Evolutionary conservation across 345 rosid genomes (phyloP).

Genomic region (Eutrema yunnanense): DNA sequence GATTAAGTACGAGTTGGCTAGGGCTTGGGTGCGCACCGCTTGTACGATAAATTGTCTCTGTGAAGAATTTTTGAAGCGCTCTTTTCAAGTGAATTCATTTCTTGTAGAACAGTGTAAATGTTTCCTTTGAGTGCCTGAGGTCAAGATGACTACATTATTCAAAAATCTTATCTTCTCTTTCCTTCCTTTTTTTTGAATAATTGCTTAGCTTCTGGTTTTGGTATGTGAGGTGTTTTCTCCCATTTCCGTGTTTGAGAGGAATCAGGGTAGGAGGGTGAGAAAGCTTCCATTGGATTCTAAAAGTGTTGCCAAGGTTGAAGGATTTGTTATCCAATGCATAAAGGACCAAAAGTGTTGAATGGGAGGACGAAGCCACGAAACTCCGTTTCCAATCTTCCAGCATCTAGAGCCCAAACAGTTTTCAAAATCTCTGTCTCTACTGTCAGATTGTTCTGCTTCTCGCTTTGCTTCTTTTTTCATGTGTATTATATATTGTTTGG

Average conservation of each 20-base stretch:
- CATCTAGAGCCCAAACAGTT: too few relatives aligned
- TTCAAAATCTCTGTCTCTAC: too few relatives aligned
- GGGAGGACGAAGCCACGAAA: neutral
- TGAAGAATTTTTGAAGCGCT: neutral
- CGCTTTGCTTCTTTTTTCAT: too few relatives aligned
- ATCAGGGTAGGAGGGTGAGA: neutral
- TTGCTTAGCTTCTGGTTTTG: too few relatives aligned
- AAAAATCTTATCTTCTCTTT: too few relatives aligned
- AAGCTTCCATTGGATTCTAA: neutral
- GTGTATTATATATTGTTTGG: too few relatives aligned
- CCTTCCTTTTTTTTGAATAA: too few relatives aligned
- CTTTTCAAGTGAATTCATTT: neutral
- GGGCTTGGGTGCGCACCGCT: too few relatives aligned
- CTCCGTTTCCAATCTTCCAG: neutral
- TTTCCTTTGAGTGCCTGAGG: too few relatives aligned
- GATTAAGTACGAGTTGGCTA: neutral
- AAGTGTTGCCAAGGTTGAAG: neutral
- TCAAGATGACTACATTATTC: too few relatives aligned
- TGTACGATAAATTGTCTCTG: neutral
- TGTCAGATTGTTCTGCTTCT: too few relatives aligned
- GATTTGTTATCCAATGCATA: neutral
- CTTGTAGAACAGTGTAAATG: neutral
- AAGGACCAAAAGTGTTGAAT: neutral
- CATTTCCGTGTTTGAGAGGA: neutral
- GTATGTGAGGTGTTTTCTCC: neutral